Evolutionary conservation across 306 rosid genomes (phyloP).

Genomic region (Vachellia pachyceras): DNA sequence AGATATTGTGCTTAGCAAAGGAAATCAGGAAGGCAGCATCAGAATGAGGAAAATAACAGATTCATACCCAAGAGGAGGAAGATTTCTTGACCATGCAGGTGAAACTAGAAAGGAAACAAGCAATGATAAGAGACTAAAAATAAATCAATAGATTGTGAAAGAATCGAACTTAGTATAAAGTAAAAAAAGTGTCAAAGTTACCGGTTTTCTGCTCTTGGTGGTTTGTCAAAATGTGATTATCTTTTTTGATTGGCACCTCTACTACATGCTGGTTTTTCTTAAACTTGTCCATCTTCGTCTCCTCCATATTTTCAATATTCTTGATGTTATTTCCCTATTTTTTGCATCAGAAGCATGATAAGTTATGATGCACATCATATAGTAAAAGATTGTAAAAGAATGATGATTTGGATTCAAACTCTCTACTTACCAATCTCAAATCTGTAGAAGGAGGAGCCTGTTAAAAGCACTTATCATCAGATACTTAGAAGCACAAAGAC

Average conservation of each 20-base stretch:
- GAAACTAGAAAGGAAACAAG: slow-evolving; percentile 41
- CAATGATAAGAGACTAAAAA: slow-evolving; percentile 13
- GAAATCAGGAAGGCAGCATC: slow-evolving; percentile 22
- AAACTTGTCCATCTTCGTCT: slow-evolving; percentile 34
- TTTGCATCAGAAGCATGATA: slow-evolving; percentile 42
- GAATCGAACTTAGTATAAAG: slow-evolving; percentile 27
- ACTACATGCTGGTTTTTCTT: slow-evolving; percentile 47
- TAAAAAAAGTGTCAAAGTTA: slow-evolving; percentile 36
- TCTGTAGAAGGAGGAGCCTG: slow-evolving; percentile 76
- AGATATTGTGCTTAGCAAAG: slow-evolving; percentile 34
- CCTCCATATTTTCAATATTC: slow-evolving; percentile 48
- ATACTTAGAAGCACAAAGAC: slow-evolving; percentile 9
- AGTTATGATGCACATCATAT: slow-evolving; percentile 15
- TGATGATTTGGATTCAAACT: slow-evolving; percentile 5
- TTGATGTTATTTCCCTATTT: slow-evolving; percentile 37
- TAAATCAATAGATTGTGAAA: slow-evolving; percentile 33
- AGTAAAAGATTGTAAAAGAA: not conserved
- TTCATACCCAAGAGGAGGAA: slow-evolving; percentile 54
- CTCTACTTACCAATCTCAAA: slow-evolving; percentile 43
- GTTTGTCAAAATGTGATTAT: slow-evolving; percentile 36
- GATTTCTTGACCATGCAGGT: slow-evolving; percentile 49
- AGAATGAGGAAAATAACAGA: slow-evolving; percentile 31
- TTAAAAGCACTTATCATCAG: slow-evolving; percentile 41
- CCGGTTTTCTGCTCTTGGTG: slow-evolving; percentile 51
- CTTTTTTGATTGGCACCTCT: slow-evolving; percentile 46